A percentile compares a stretch with the other conserved stretches of the same genome.
phyloP scores from a whole-genome alignment of 2,329 filamentous ascomycete species.

The Neofusicoccum umdonicola region DNA sequence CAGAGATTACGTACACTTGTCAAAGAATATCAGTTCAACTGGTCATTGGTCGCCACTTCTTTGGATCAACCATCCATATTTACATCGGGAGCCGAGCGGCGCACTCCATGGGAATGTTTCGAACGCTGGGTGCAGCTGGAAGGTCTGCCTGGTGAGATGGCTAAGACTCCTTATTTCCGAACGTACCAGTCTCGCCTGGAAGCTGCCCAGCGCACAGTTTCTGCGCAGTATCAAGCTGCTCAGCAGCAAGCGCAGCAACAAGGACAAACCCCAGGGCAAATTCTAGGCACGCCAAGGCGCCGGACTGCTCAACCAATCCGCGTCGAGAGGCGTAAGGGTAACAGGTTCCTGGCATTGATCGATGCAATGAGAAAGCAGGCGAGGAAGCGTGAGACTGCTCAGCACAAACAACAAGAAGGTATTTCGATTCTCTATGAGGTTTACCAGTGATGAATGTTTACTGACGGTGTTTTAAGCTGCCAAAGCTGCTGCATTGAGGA shows the following conservation, averaged over 20 bases:
- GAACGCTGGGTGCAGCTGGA: constrained; percentile 94
- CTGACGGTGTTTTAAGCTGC: constrained; percentile 30
- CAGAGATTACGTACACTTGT: constrained; percentile 83
- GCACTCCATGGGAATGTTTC: constrained; percentile 98
- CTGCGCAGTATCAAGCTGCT: constrained; percentile 57
- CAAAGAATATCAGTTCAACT: constrained; percentile 94
- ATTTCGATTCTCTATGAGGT: constrained; percentile 23
- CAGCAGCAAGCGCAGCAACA: constrained; percentile 55
- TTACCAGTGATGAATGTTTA: background rate
- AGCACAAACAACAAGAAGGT: constrained; percentile 84
- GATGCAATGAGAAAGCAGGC: constrained; percentile 94
- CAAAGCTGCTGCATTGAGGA: constrained; percentile 73
- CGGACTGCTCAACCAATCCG: constrained; percentile 73
- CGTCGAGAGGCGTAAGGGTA: constrained; percentile 82
- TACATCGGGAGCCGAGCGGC: constrained; percentile 80
- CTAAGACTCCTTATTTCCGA: constrained; percentile 93
- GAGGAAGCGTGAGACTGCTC: constrained; percentile 83
- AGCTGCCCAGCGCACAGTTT: constrained; percentile 58
- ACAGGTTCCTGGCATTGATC: constrained; percentile 82
- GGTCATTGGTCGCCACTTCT: constrained; percentile 87
- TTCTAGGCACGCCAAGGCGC: constrained; percentile 55
- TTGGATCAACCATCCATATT: constrained; percentile 72
- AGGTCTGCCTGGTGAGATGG: constrained; percentile 87
- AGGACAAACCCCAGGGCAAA: constrained; percentile 51
- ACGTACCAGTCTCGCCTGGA: constrained; percentile 64